These are phyloP conservation scores for Penicillium sp. DNA, from an alignment of 2,329 filamentous ascomycete genomes.

Conservation along the genomic window DNA sequence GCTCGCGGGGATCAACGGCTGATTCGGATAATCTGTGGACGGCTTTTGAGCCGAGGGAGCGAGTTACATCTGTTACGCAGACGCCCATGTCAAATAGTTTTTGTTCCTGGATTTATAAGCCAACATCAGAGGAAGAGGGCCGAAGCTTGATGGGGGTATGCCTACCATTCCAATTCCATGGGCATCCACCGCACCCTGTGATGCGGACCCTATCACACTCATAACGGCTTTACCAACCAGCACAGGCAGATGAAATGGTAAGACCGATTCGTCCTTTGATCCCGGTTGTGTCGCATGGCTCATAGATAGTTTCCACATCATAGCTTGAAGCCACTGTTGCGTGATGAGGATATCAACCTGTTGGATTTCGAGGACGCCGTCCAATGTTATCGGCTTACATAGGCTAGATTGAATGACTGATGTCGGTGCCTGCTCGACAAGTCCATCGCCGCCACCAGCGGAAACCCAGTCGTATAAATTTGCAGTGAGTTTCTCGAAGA, in stretches of 20 bases:
- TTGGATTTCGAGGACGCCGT: slow-evolving; percentile 62
- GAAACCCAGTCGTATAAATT: slow-evolving; percentile 42
- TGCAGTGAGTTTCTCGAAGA: slow-evolving; percentile 40
- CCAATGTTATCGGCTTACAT: slow-evolving; percentile 56
- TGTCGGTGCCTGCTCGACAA: slow-evolving; percentile 30
- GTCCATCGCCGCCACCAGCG: slow-evolving; percentile 32
- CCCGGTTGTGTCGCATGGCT: slow-evolving; percentile 63
- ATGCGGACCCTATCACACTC: slow-evolving; percentile 70
- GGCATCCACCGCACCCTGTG: slow-evolving; percentile 71
- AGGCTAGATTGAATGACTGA: slow-evolving; percentile 53
- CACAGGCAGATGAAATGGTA: slow-evolving; percentile 65
- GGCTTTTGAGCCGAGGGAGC: slow-evolving; percentile 30
- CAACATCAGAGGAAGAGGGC: too few species aligned
- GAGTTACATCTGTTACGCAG: slow-evolving; percentile 35
- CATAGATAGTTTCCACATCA: slow-evolving; percentile 72
- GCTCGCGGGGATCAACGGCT: slow-evolving; percentile 33
- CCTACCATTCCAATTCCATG: slow-evolving; percentile 72
- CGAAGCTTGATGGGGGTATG: too few species aligned
- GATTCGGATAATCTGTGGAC: slow-evolving; percentile 31
- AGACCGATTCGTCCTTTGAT: slow-evolving; percentile 55
- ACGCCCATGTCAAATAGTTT: slow-evolving; percentile 38
- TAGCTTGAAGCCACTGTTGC: slow-evolving; percentile 70
- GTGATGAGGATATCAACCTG: slow-evolving; percentile 68
- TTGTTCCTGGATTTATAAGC: too few species aligned
- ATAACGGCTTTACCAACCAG: slow-evolving; percentile 64